Evolutionary conservation across 352 stramenopile genomes (phyloP).

Genomic region (Bremia lactucae): DNA sequence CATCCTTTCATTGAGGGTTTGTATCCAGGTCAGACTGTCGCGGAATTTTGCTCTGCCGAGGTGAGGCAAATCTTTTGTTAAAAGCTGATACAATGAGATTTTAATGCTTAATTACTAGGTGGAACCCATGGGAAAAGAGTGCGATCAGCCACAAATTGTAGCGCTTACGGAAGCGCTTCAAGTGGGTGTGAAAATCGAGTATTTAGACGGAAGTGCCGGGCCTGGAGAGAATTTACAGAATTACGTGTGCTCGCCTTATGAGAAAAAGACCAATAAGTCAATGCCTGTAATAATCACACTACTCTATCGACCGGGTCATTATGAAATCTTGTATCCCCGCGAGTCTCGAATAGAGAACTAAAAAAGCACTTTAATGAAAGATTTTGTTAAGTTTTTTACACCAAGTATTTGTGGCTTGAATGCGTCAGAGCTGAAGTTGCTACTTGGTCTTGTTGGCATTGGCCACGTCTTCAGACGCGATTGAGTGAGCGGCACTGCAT

Average conservation of each 20-base stretch:
- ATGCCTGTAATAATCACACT: conserved; percentile 50
- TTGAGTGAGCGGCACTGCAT: conserved; percentile 61
- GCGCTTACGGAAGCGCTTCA: conserved; percentile 87
- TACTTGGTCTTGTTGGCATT: conserved; percentile 53
- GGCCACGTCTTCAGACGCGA: conserved; percentile 59
- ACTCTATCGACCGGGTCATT: conserved; percentile 91
- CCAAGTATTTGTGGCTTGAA: too few relatives aligned
- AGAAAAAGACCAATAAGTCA: conserved; percentile 5
- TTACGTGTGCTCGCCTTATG: conserved; percentile 42
- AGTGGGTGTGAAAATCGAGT: conserved; percentile 86
- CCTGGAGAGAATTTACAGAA: conserved; percentile 40
- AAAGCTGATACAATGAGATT: background rate
- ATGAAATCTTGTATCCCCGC: conserved; percentile 89
- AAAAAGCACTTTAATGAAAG: conserved; percentile 4
- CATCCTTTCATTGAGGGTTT: conserved; percentile 84
- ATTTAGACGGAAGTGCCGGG: conserved; percentile 82
- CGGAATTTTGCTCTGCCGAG: conserved; percentile 75
- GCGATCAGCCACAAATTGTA: conserved; percentile 87
- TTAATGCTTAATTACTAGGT: conserved; percentile 39
- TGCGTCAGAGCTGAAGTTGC: too few relatives aligned
- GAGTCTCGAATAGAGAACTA: conserved; percentile 2
- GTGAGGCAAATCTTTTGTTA: conserved; percentile 8
- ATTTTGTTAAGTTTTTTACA: background rate
- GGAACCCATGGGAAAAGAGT: conserved; percentile 90
- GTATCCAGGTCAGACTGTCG: conserved; percentile 69